These are phyloP conservation scores for Gossypium turneri DNA, from an alignment of 345 rosid species.

Conservation along the genomic window DNA sequence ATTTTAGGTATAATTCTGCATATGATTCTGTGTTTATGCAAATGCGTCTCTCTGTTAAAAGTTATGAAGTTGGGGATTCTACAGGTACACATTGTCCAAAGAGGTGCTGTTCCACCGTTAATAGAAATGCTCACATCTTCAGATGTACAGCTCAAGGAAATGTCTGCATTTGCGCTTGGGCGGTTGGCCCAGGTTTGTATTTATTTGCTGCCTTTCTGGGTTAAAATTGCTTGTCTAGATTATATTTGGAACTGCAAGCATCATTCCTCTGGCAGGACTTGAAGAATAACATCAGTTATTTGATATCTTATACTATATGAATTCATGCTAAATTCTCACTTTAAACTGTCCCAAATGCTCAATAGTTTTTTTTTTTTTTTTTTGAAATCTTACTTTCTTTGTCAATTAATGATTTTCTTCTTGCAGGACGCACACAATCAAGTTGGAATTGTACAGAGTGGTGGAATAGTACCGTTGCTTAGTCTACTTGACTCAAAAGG, in stretches of 20 bases:
- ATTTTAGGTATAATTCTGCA: background rate
- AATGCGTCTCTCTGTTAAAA: background rate
- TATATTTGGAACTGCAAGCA: background rate
- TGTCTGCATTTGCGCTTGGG: slow-evolving; percentile 83
- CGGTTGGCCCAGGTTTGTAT: slow-evolving; percentile 71
- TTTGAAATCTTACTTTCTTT: background rate
- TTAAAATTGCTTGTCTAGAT: slow-evolving; percentile 7
- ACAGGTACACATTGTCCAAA: slow-evolving; percentile 81
- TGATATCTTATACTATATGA: background rate
- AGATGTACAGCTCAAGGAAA: slow-evolving; percentile 62
- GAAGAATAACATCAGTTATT: background rate
- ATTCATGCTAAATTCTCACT: too few species aligned
- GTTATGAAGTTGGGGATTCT: slow-evolving; percentile 11
- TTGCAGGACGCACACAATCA: slow-evolving; percentile 72
- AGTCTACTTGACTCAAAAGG: slow-evolving; percentile 55
- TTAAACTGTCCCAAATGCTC: background rate
- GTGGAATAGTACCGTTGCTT: slow-evolving; percentile 55
- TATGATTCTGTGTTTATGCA: background rate
- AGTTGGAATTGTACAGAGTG: slow-evolving; percentile 72
- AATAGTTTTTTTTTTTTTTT: background rate
- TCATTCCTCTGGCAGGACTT: background rate
- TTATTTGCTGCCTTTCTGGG: background rate
- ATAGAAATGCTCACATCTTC: slow-evolving; percentile 61
- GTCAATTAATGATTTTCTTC: background rate
- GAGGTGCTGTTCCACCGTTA: slow-evolving; percentile 68